Base-by-base conservation (phyloP, 768 basidiomycete genomes). In the Psilocybe subaeruginosa region DNA sequence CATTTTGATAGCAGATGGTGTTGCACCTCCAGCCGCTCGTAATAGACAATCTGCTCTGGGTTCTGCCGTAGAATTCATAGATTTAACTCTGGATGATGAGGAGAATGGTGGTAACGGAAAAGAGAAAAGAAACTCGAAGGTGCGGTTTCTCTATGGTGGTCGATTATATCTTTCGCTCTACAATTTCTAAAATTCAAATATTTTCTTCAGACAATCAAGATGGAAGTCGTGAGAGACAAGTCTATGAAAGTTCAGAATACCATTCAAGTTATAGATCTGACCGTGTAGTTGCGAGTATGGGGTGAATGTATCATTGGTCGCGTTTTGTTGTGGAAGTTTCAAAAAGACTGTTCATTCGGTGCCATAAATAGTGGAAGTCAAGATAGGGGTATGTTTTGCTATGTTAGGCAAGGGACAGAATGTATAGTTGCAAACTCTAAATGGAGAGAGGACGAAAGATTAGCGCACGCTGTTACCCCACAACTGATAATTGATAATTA, bases 361-460 rank as follows among this genome's bases (percentile, higher is more conserved):
- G 23, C 23, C 23, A 2, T 3, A 39, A 39, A 14, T 43, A 4
- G 14, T 12, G n/a, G 14, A 43, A 5, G 4, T 14, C 41, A 43
- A 43, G 29, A 48, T 17, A 48, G 48, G 46, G 12, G 48, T 23
- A 29, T 61, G 55, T 56, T 61, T 39, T 51, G 54, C 8, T 19
- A 29, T 52, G 17, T 45, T 33, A 33, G 50, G 17, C 11, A 53
- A 53, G 49, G 2, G 45, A 39, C 52, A 5, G 16, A 4, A 23
- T 55, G 54, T 78, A 78, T 68, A 78, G 79, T 73, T 70, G 56
- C 33, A 37, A 46, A 59, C 71, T 75, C 77, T 77, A 76, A 77
- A 80, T 77, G 76, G 77, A 77, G 58, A 63, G 11, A 33, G 47
- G 60, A 47, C 29, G 29, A 50, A 35, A 58, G 60, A 64, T 67